Evolutionary conservation across 2,329 filamentous ascomycete genomes (phyloP), one percentile per base, ranked within the genome.

Genomic region (Aspergillus ochraceus): DNA sequence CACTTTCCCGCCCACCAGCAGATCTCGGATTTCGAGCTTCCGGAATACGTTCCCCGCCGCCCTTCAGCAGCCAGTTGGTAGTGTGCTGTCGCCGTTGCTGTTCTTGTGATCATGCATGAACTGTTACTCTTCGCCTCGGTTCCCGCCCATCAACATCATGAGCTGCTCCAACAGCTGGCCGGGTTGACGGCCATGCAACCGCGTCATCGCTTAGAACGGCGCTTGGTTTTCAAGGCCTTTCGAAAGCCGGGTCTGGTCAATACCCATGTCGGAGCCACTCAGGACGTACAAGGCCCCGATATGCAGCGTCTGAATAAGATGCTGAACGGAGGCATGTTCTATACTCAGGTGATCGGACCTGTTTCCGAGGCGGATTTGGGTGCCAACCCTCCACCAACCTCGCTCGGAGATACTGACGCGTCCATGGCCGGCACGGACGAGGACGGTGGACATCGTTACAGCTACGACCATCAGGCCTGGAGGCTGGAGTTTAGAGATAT

Each of bases 101-200:
- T 54, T 51, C 51, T 51, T 53, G 52, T 55, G 55, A 66, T 63
- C 60, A 88, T 88, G 86, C 85, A 88, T 74, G 86, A 88, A 77
- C 79, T 87, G 65, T 76, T 86, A 52, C 80, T 88, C 50, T 87
- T 84, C 74, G 85, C 83, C 67, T 82, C 85, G 68, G 80, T 88
- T 58, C 80, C 85, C 10, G 71, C 75, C 36, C 74, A 80, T 45
- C 84, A 86, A 68, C 84, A 87, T 77, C 77, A 83, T 69, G 85
- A 86, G 72, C 79, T 87, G 19, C 76, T 88, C 56, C 83, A 85
- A 68, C 84, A 88, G 66, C 78, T 89, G 51, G 82, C 85, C 45
- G 86, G 86, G 55, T 74, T 87, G 57, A 82, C 85, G 53, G 84
- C 83, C 66, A 85, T 86, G 80, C 86, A 87, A 69, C 86, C 86